phyloP scores from a whole-genome alignment of 352 stramenopile species.

The Phytophthora foliorum region DNA sequence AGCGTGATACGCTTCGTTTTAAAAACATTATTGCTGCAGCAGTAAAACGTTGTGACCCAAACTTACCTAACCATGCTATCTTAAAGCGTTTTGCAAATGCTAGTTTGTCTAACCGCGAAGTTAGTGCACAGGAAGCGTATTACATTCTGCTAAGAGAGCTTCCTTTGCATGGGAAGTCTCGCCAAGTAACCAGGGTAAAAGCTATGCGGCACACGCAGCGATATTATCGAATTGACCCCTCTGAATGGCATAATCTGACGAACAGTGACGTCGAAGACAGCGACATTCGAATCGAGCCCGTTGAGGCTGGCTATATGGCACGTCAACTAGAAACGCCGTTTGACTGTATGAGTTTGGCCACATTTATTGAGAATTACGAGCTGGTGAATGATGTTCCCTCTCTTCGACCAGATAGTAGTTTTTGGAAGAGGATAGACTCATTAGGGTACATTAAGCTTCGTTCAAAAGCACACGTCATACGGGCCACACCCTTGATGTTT shows the following conservation, averaged over 20 bases:
- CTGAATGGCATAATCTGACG: background rate
- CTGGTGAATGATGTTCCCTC: background rate
- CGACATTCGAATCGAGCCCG: background rate
- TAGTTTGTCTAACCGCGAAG: background rate
- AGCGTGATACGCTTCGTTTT: background rate
- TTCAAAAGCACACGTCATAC: no score
- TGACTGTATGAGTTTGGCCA: background rate
- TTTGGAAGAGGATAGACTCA: slow-evolving; percentile 10
- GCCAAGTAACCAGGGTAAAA: background rate
- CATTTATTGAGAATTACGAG: slow-evolving; percentile 13
- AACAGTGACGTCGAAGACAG: background rate
- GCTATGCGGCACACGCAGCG: background rate
- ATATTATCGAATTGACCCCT: background rate
- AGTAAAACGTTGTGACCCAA: background rate
- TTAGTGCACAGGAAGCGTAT: background rate
- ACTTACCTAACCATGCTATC: background rate
- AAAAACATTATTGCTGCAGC: background rate
- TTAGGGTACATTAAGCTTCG: no score
- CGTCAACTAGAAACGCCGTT: background rate
- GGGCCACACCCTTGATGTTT: no score
- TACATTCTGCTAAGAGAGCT: background rate
- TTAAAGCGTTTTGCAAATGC: background rate
- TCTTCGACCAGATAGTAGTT: background rate
- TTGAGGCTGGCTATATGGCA: background rate
- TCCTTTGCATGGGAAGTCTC: no score